These are phyloP conservation scores for Pelargonium cotyledonis DNA, from an alignment of 441 rosid genomes.

Conservation along the genomic window DNA sequence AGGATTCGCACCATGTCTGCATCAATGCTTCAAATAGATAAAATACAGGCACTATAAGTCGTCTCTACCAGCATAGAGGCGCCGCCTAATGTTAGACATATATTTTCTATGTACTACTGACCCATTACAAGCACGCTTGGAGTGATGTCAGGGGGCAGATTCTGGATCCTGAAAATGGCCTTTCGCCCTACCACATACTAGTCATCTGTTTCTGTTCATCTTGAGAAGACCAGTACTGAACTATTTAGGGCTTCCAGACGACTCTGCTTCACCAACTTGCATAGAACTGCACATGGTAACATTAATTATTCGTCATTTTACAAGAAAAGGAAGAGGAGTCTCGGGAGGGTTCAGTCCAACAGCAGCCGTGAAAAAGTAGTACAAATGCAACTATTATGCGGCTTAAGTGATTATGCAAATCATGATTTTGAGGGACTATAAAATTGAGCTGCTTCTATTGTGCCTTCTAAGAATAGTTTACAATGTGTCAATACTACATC, in stretches of 20 bases:
- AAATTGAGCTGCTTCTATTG: not conserved
- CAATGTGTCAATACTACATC: too few relatives aligned
- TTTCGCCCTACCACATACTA: not conserved
- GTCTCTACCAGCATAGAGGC: constrained; percentile 23
- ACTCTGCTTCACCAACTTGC: not conserved
- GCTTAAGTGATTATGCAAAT: too few relatives aligned
- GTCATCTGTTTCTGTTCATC: constrained; percentile 4
- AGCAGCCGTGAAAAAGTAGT: too few relatives aligned
- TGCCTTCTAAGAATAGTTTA: not conserved
- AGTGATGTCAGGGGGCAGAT: not conserved
- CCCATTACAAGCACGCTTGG: constrained; percentile 6
- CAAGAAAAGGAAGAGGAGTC: too few relatives aligned
- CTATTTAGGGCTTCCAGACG: not conserved
- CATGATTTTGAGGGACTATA: not conserved
- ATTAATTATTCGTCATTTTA: too few relatives aligned
- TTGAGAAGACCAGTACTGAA: not conserved
- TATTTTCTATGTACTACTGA: constrained; percentile 6
- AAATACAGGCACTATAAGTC: constrained; percentile 11
- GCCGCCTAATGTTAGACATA: constrained; percentile 7
- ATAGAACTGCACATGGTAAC: not conserved
- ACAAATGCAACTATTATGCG: too few relatives aligned
- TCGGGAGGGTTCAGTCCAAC: too few relatives aligned
- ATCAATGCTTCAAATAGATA: constrained; percentile 14
- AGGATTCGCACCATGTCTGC: not conserved
- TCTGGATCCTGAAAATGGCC: not conserved